Percentiles rank a stretch among this genome's conserved stretches.
These are phyloP conservation scores for Murraya paniculata DNA, from an alignment of 345 rosid species.

Conservation along the genomic window DNA sequence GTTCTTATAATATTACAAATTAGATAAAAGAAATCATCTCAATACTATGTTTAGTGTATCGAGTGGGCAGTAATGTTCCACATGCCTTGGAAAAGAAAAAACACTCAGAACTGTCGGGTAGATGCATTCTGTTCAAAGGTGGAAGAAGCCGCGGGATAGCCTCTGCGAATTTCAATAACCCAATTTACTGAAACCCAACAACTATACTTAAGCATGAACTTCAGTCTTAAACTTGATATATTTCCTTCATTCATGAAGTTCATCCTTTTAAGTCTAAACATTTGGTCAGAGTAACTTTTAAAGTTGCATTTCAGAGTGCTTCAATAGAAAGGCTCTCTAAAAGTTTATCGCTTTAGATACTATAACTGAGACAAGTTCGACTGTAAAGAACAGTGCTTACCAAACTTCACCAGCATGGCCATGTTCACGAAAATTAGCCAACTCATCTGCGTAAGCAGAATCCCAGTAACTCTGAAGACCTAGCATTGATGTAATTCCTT, in stretches of 20 bases:
- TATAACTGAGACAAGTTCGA: neutral
- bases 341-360: neutral
- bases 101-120: neutral
- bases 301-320: neutral
- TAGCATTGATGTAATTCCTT: conserved; percentile 72
- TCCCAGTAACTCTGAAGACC: conserved; percentile 98
- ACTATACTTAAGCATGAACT: neutral
- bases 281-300: neutral
- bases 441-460: conserved; percentile 87
- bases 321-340: too few relatives aligned
- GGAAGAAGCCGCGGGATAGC: neutral
- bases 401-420: conserved; percentile 97
- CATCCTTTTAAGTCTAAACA: neutral
- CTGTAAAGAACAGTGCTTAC: conserved; percentile 28
- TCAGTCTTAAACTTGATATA: neutral
- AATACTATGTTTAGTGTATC: neutral
- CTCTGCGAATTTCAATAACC: neutral
- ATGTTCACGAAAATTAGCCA: conserved; percentile 81
- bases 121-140: neutral
- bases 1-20: neutral
- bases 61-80: neutral
- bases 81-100: too few relatives aligned
- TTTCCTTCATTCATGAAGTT: neutral
- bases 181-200: neutral
- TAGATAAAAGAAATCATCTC: neutral